Evolutionary conservation across 192 early-diverging fungal genomes (phyloP).

Genomic region (Umbelopsis sp.): DNA sequence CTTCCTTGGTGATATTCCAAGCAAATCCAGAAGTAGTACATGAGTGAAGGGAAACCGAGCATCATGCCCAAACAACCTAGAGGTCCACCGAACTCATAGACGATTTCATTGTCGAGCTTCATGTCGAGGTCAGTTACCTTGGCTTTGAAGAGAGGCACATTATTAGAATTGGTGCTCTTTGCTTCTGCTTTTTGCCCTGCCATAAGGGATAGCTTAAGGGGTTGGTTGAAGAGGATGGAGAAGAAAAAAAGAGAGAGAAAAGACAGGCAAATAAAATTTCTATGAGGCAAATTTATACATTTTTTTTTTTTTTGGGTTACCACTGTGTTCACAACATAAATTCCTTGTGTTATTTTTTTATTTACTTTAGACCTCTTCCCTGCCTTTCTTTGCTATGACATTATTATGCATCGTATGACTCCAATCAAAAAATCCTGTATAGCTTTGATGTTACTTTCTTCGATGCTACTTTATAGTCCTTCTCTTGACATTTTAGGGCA

Average conservation of each 20-base stretch:
- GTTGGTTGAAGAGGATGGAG: background rate
- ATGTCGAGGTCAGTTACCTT: slow-evolving; percentile 46
- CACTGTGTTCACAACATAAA: too few relatives aligned
- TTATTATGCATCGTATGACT: too few relatives aligned
- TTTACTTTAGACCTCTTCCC: too few relatives aligned
- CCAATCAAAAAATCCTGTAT: too few relatives aligned
- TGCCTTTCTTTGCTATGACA: too few relatives aligned
- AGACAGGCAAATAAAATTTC: background rate
- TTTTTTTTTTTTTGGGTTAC: slow-evolving; percentile 9
- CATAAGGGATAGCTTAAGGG: background rate
- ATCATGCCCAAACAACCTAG: slow-evolving; percentile 71
- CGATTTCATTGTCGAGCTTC: slow-evolving; percentile 61
- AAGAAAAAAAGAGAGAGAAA: background rate
- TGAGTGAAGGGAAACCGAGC: slow-evolving; percentile 69
- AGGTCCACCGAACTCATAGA: slow-evolving; percentile 76
- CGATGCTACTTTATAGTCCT: too few relatives aligned
- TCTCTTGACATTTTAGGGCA: too few relatives aligned
- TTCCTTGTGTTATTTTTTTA: too few relatives aligned
- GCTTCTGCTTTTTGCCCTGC: slow-evolving; percentile 12
- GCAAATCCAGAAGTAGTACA: slow-evolving; percentile 77
- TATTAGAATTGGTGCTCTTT: slow-evolving; percentile 11
- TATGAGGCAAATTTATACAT: background rate
- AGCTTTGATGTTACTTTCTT: too few relatives aligned
- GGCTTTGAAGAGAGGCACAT: slow-evolving; percentile 31
- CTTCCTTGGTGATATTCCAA: slow-evolving; percentile 67